A percentile compares a stretch with the other conserved stretches of the same genome.
Evolutionary conservation across 106 monocot species (phyloP).

Genomic region (Acanthochlamys bracteata): DNA sequence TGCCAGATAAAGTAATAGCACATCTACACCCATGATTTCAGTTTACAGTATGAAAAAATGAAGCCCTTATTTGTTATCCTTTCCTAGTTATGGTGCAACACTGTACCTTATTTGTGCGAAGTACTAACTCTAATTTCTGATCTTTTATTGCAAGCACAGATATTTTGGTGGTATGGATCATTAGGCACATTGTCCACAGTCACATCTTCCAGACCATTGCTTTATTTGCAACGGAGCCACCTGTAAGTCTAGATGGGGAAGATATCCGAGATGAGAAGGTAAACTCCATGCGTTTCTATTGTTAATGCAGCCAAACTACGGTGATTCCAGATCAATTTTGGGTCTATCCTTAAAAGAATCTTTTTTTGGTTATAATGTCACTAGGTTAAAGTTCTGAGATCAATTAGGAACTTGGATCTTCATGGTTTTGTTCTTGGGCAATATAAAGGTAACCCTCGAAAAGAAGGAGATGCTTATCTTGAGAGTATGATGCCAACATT

Average conservation of each 20-base stretch:
- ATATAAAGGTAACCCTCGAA: slow-evolving; percentile 39
- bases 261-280: slow-evolving; percentile 97
- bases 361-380: slow-evolving; percentile 6
- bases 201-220: slow-evolving; percentile 88
- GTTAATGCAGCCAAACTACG: background rate
- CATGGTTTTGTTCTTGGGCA: slow-evolving; percentile 74
- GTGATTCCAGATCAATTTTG: background rate
- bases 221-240: slow-evolving; percentile 91
- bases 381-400: slow-evolving; percentile 87
- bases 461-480: slow-evolving; percentile 22
- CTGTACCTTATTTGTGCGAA: background rate
- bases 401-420: slow-evolving; percentile 63
- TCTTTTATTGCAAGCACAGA: slow-evolving; percentile 16
- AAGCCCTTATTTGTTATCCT: too few species aligned
- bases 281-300: background rate
- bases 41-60: too few species aligned
- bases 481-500: slow-evolving; percentile 65
- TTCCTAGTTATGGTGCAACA: too few species aligned
- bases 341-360: too few species aligned
- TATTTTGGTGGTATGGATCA: slow-evolving; percentile 86
- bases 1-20: too few species aligned
- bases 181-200: slow-evolving; percentile 74
- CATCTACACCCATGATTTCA: too few species aligned
- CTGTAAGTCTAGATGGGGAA: slow-evolving; percentile 88
- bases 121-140: too few species aligned